Evolutionary conservation across 345 rosid genomes (phyloP).

Genomic region (Arabidopsis arenosa): DNA sequence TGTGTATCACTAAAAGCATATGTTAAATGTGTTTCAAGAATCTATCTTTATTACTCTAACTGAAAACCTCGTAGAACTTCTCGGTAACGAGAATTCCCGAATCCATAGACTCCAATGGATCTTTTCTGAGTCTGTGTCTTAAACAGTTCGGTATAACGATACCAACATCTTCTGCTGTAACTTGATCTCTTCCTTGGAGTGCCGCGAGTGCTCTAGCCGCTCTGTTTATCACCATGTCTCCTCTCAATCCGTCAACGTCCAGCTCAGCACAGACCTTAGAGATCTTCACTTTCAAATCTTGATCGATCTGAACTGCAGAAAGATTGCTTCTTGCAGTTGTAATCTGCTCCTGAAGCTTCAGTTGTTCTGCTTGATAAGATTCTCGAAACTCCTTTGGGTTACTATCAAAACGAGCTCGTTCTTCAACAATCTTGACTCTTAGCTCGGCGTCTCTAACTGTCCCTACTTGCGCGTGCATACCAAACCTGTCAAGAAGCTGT

Average conservation of each 20-base stretch:
- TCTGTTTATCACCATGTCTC: constrained; percentile 89
- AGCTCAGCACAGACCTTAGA: constrained; percentile 92
- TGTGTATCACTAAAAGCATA: background rate
- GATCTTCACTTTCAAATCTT: constrained; percentile 82
- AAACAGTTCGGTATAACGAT: constrained; percentile 91
- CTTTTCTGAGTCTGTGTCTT: constrained; percentile 93
- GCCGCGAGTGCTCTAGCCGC: constrained; percentile 92
- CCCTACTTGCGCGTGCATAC: constrained; percentile 96
- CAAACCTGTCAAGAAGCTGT: constrained; percentile 89
- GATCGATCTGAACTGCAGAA: constrained; percentile 74
- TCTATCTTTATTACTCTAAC: constrained; percentile 47
- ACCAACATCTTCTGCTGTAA: constrained; percentile 83
- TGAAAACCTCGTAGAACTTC: constrained; percentile 85
- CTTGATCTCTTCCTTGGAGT: constrained; percentile 78
- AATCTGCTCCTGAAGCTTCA: constrained; percentile 80
- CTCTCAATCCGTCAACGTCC: constrained; percentile 91
- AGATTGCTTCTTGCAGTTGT: constrained; percentile 65
- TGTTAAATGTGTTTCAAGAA: constrained; percentile 30
- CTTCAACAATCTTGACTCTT: constrained; percentile 93
- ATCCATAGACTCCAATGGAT: constrained; percentile 93
- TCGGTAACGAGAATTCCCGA: constrained; percentile 83
- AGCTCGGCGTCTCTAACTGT: constrained; percentile 91
- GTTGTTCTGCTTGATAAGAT: constrained; percentile 74
- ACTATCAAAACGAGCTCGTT: constrained; percentile 80
- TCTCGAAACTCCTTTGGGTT: constrained; percentile 85